A percentile compares a stretch with the other conserved stretches of the same genome.
phyloP scores from a whole-genome alignment of 768 basidiomycete genomes.

The Russula sp. region DNA sequence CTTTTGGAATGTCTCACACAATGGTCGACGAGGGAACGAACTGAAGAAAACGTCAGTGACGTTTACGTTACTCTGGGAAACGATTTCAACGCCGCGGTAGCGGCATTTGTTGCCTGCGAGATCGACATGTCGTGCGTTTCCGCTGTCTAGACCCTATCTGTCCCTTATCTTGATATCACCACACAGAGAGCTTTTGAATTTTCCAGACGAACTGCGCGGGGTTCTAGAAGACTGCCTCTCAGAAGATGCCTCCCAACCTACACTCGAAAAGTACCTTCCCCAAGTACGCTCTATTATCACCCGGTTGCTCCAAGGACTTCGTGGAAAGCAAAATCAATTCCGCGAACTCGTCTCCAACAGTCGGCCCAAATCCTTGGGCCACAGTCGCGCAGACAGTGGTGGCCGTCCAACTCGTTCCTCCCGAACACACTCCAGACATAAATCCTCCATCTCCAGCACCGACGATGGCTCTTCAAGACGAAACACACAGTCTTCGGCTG shows the following conservation, averaged over 20 bases:
- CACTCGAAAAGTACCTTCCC: slow-evolving; percentile 86
- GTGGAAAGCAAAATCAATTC: slow-evolving; percentile 86
- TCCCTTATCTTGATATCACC: slow-evolving; percentile 18
- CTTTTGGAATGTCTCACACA: slow-evolving; percentile 85
- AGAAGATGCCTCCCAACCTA: slow-evolving; percentile 83
- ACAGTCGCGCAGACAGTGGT: slow-evolving; percentile 49
- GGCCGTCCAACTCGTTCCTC: slow-evolving; percentile 49
- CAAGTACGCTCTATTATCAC: slow-evolving; percentile 91
- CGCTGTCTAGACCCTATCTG: not conserved
- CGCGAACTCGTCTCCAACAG: slow-evolving; percentile 68
- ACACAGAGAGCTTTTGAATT: slow-evolving; percentile 74
- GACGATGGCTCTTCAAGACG: slow-evolving; percentile 35
- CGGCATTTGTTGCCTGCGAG: slow-evolving; percentile 78
- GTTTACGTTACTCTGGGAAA: slow-evolving; percentile 96
- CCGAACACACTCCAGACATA: slow-evolving; percentile 41
- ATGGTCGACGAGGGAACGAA: slow-evolving; percentile 73
- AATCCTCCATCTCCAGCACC: slow-evolving; percentile 35
- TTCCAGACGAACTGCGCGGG: slow-evolving; percentile 84
- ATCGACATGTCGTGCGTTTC: slow-evolving; percentile 80
- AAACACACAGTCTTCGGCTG: slow-evolving; percentile 12
- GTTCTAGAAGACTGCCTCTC: slow-evolving; percentile 90
- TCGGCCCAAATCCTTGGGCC: slow-evolving; percentile 47
- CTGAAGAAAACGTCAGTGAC: slow-evolving; percentile 86
- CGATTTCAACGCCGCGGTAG: slow-evolving; percentile 92
- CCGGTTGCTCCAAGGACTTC: slow-evolving; percentile 87